Evolutionary conservation across 495 filamentous ascomycete species (phyloP), one percentile per base, ranked within the genome.

Genomic region (Penicillium lagena): DNA sequence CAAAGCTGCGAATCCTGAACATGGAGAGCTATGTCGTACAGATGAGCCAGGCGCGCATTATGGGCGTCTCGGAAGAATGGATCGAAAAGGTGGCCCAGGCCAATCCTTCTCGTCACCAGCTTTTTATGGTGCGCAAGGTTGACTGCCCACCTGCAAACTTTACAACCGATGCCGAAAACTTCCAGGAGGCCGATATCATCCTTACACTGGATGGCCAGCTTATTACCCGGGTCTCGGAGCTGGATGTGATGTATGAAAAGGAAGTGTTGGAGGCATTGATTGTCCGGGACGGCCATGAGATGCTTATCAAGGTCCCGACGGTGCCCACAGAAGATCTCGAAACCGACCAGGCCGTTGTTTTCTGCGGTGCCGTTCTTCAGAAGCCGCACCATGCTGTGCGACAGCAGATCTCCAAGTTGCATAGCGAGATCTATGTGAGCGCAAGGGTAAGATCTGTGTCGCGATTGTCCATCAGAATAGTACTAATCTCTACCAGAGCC

Each of bases 121-220:
- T 99, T 14, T 99, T 99, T 72, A 94, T 99, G 87, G 86, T 99
- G 22, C 89, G 90, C 47, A 99, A 99, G 68, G 79, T 91, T 31
- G 83, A 94, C 54, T 85, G 81, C 32, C 81, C 77, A 11, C 80
- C 83, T 12, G 62, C 76, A 12, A 62, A 55, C 7, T 61, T 67
- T 33, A 56, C 58, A 11, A 51, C 67, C 12, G 47, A 58, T 10
- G 55, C 42, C 28, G 68, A 71, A 29, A 53, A 56, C 34, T 80
- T 99, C 33, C 75, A 86, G 37, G 93, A 99, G 66, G 89, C 89
- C 35, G 93, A 99, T 57, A 82, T 99, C 40, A 86, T 99, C 56
- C 77, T 99, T 45, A 90, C 86, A 2, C 70, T 99, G 22, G 94
- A 97, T 59, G 86, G 77, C 52, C 87, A 90, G 55, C 79, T 96